These are phyloP conservation scores for Aspergillus jensenii DNA, from an alignment of 2,329 filamentous ascomycete genomes.

Conservation along the genomic window DNA sequence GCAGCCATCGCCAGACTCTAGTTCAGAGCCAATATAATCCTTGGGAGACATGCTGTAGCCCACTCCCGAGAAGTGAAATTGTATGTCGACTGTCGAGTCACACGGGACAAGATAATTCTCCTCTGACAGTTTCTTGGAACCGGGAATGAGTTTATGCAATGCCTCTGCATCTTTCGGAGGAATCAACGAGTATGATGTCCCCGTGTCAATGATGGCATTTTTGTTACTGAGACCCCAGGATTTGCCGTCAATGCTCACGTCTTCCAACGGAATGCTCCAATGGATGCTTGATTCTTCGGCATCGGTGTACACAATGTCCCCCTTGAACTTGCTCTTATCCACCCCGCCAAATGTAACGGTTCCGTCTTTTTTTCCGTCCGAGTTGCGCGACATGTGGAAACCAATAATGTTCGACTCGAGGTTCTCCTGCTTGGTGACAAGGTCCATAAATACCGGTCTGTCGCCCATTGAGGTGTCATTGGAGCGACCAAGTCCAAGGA, in stretches of 20 bases:
- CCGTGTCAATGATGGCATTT: constrained; percentile 76
- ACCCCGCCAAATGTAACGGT: constrained; percentile 74
- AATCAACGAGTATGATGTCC: constrained; percentile 76
- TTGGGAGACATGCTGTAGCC: constrained; percentile 65
- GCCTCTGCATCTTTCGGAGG: constrained; percentile 65
- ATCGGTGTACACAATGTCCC: constrained; percentile 66
- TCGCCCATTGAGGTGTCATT: constrained; percentile 47
- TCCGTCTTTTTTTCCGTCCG: constrained; percentile 67
- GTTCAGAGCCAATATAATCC: constrained; percentile 63
- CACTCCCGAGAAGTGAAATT: constrained; percentile 67
- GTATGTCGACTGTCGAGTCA: constrained; percentile 59
- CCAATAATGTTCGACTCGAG: constrained; percentile 68
- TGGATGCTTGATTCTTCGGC: constrained; percentile 54
- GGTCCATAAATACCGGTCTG: constrained; percentile 66
- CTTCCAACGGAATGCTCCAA: constrained; percentile 73
- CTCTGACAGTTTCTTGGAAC: constrained; percentile 53
- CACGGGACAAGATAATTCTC: constrained; percentile 73
- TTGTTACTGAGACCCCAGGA: constrained; percentile 54
- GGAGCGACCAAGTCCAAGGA: constrained; percentile 72
- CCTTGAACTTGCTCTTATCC: constrained; percentile 66
- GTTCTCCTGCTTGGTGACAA: constrained; percentile 56
- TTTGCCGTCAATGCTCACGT: constrained; percentile 62
- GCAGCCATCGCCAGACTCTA: constrained; percentile 38
- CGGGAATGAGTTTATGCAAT: constrained; percentile 68
- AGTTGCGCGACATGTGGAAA: constrained; percentile 66